Conservation (phyloP, 1,284 basidiomycete species). For the Taiwanofungus camphoratus region DNA sequence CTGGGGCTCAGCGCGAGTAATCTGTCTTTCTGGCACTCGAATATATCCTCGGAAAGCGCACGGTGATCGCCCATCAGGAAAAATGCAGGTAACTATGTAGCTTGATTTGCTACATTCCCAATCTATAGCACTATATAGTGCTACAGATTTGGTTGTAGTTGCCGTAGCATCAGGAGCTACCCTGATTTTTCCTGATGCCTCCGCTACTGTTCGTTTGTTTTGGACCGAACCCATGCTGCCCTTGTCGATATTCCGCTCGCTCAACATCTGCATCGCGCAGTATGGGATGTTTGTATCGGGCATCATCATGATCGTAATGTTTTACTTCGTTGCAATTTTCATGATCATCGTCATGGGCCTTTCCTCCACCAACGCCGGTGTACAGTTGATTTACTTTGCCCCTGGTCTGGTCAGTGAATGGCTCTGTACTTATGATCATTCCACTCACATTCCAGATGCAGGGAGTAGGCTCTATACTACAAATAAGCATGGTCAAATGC, state of each 20-base stretch:
- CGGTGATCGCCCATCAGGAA: too few relatives aligned
- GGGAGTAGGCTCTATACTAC: slow-evolving; percentile 28
- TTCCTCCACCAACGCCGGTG: slow-evolving; percentile 32
- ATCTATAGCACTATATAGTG: too few relatives aligned
- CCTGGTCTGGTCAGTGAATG: slow-evolving; percentile 36
- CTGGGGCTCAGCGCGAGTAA: slow-evolving; percentile 30
- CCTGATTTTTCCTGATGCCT: not conserved
- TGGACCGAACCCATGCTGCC: slow-evolving; percentile 38
- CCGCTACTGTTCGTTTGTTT: slow-evolving; percentile 20
- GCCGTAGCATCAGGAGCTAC: too few relatives aligned
- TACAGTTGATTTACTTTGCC: slow-evolving; percentile 41
- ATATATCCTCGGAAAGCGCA: slow-evolving; percentile 30
- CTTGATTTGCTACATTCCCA: too few relatives aligned
- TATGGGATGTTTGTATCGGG: slow-evolving; percentile 35
- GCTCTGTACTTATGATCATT: slow-evolving; percentile 12
- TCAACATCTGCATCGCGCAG: slow-evolving; percentile 32
- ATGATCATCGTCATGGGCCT: slow-evolving; percentile 36
- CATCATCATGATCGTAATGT: slow-evolving; percentile 43
- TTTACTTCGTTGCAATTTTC: slow-evolving; percentile 47
- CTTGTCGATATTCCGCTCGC: slow-evolving; percentile 26
- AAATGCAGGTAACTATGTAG: too few relatives aligned
- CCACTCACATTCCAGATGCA: slow-evolving; percentile 5
- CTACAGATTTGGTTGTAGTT: too few relatives aligned
- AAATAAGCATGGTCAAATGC: slow-evolving; percentile 26
- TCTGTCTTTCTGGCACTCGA: slow-evolving; percentile 37